Evolutionary conservation across 2,329 filamentous ascomycete genomes (phyloP), one percentile per base, ranked within the genome.

Genomic region (Pseudopyricularia javanii): DNA sequence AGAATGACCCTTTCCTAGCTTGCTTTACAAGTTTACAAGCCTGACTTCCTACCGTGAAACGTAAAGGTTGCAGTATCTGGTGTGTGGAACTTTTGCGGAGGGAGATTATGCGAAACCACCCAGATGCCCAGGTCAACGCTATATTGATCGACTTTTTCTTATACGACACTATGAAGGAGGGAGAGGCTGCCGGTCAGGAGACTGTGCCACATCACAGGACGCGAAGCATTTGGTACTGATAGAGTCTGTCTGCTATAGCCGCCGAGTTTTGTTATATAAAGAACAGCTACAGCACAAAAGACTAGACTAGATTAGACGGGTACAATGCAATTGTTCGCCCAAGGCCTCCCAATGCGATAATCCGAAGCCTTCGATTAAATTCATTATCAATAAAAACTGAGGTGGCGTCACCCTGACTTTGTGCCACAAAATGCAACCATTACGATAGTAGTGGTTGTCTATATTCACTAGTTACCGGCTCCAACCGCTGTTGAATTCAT

Each of bases 71-170:
- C 64, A 95, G 88, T 62, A 95, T 98, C 59, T 97, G 91, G 91
- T 93, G 88, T 56, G 87, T 97, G 1, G 93, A 98, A 66, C 71
- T 96, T 57, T 85, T 98, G 57, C 76, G 83, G 52, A 78, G 85
- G 33, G 88, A 96, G 65, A 97, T 98, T 50, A 63, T 83, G 54
- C 78, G 74, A 47, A 68, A 80, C 14, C 82, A 96, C 61, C 87
- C 90, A 1, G 82, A 85, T 9, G 76, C 83, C 1, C 74, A 79
- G 51, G 68, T 85, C 59, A 98, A 98, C 64, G 91, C 93, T 26
- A 88, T 97, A 37, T 68, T 98, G 60, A 93, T 98, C 57, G 93
- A 98, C 68, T 98, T 97, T 69, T 95, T 96, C 67, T 72, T 98
- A 53, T 98, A 98, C 64, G 93, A 98, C 69, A 82, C 86, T 17